Base-by-base conservation (phyloP, 257 asterid genomes). In the Ehretia macrophylla region DNA sequence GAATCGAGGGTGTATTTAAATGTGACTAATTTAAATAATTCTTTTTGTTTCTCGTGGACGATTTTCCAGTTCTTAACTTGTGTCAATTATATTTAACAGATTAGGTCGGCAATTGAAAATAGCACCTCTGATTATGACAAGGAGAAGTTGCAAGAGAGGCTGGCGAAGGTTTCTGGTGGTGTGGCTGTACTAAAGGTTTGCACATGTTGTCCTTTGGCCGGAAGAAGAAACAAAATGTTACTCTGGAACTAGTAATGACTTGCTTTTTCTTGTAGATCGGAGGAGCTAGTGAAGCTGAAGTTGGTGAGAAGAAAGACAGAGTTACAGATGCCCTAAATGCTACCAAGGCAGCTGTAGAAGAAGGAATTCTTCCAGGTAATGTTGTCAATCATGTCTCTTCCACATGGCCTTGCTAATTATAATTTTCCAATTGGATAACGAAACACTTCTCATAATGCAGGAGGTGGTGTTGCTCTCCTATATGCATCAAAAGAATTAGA, bases 271-370 rank as follows among this genome's bases (percentile, higher is more conserved):
- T 65, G 60, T 72, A 92, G 99, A 84, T 92, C 67, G 99, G 99
- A 32, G 99, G 99, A 57, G 97, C 95, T 18, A 92, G 99, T 77
- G 99, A 92, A 77, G 80, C 83, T 4, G 99, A 92, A 69, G 99
- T 92, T 66, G 66, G 97, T 27, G 99, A 92, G 86, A 92, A 83
- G 73, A 92, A 92, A 67, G 99, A 92, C 37, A 79, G 99, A 53
- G 99, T 93, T 23, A 89, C 92, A 0, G 99, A 93, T 65, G 99
- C 99, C 63, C 60, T 92, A 56, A 92, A 92, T 68, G 97, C 99
- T 61, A 92, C 99, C 0, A 92, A 88, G 76, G 99, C 99, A 35
- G 99, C 97, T 13, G 97, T 92, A 14, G 99, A 88, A 66, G 98
- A 92, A 81, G 99, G 97, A 70, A 92, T 93, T 59, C 86, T 88